Evolutionary conservation across 768 basidiomycete genomes (phyloP), one percentile per base, ranked within the genome.

Genomic region (Boletus insuetus): DNA sequence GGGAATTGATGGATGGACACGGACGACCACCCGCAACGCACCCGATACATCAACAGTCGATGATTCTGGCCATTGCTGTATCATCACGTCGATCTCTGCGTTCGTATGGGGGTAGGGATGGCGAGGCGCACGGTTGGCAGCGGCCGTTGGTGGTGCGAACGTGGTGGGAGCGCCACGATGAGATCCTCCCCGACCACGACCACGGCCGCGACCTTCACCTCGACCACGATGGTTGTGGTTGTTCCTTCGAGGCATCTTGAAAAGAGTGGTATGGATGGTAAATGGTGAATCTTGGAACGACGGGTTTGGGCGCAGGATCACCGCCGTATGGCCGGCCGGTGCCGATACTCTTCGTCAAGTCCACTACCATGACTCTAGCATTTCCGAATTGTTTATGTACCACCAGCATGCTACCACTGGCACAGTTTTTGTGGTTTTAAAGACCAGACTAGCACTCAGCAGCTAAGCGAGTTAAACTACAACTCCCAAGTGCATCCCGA

Each of bases 21-120:
- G 20, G 47, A 48, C 17, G 46, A 54, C 56, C 54, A 47, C 43
- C 46, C 40, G 32, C 13, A 17, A 66, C 62, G 59, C 49, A 70
- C 66, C 52, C 26, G 17, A 42, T 31, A 38, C 13, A 37, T 12
- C 16, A 7, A 17, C 24, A 29, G 1, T 22, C 9, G 16, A 26
- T 14, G 34, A 49, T 20, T 55, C 56, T 20, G 6, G 9, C 70
- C 66, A 73, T 11, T 62, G 47, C 39, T 71, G 70, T 56, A 67
- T 53, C 11, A 41, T 49, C n/a, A 51, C 44, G 34, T 71, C 72
- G 11, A 60, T 42, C 8, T 73, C 66, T 48, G 49, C 24, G 39
- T 41, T 57, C 16, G 51, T 0, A 22, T 68, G 51, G 11, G 65
- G 48, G 17, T 71, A 73, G 20, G n/a, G 43, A 22, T 55, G 48